Base-by-base conservation (phyloP, 1,139 yeast species). In the Geotrichum australiense region DNA sequence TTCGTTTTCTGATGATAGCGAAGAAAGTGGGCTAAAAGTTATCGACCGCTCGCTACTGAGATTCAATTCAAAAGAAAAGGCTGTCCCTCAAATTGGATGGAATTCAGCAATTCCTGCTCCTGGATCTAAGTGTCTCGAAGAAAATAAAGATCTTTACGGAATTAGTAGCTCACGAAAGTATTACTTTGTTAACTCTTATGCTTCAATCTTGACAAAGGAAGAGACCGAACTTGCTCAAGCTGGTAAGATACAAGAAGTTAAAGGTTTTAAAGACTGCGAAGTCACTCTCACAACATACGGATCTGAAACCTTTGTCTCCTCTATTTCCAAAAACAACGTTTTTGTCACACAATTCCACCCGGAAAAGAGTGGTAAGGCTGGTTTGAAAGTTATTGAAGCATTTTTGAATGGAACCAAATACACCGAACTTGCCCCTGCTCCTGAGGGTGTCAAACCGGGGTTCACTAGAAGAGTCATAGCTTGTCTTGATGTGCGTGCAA, bases 291-390 rank as follows among this genome's bases (percentile, higher is more conserved):
- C 93, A 1, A 69, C 66, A 42, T 91, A 91, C 61, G 95, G 94
- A 1, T 69, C 77, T 19, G 93, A 91, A 61, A 70, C 66, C 41
- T 91, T 87, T 53, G 66, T 91, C 45, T 94, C 97, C n/a, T 93
- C 96, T 0, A 62, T 86, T 22, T 65, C 79, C 19, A 80, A 72
- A 55, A 83, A 72, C 46, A 87, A 86, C 50, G 69, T 89, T 16
- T 84, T 91, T 63, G 95, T 96, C 35, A 91, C 97, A 1, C 98
- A 91, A 62, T 91, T 91, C 63, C 98, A 91, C 63, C 98, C 98
- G 5, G 98, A 91, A 61, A 91, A 91, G 62, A 84, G 96, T 2
- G 98, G 98, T 8, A 61, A 68, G 33, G 95, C 96, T 6, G 98
- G 98, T 35, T 66, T 91, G 35, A 73, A 75, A 49, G 78, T 89